Base-by-base conservation (phyloP, 1,284 basidiomycete genomes). In the Golubevia sp. region DNA sequence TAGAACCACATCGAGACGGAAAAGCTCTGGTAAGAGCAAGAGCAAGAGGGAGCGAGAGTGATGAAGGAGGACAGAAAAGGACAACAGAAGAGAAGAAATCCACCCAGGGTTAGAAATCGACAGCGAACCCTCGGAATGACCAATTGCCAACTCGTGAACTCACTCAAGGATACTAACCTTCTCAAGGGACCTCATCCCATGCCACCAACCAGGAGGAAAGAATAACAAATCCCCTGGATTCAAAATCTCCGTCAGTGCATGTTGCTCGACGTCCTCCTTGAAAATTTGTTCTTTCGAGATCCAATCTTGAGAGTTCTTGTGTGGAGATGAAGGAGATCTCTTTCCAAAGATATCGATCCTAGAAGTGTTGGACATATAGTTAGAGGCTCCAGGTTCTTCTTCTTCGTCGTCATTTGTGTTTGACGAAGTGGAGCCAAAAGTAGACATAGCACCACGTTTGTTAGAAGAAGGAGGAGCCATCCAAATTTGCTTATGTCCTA, bases 401-500 rank as follows among this genome's bases (percentile, higher is more conserved):
- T 53, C 30, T 13, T 24, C 49, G 2, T 48, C n/a, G 23, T 18
- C 49, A 20, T 23, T 18, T 11, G 20, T 6, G 13, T 55, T 53
- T 2, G 21, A 11, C 15, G 30, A 51, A 18, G 34, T 18, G 21
- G 51, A 20, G 2, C 60, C 49, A 62, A 63, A 26, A 57, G 24
- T 23, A 18, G 15, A 52, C 67, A 70, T 52, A 48, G 50, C 59
- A 8, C 57, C 60, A 0, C 55, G 6, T 7, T 13, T 8, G 8
- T 58, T 15, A 20, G 52, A 48, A 18, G 44, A 24, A 3, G 72
- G 92, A 18, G 93, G 91, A 0, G 93, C 93, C 34, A 97, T 85
- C 94, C 95, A 97, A n/a, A 97, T 88, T 3, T 90, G 91, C 84
- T 97, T 98, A 15, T 86, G 84, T 8, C 95, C 95, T 2, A 93